Base-by-base conservation (phyloP, 2,329 filamentous ascomycete genomes). In the Aureobasidium melanogenum region DNA sequence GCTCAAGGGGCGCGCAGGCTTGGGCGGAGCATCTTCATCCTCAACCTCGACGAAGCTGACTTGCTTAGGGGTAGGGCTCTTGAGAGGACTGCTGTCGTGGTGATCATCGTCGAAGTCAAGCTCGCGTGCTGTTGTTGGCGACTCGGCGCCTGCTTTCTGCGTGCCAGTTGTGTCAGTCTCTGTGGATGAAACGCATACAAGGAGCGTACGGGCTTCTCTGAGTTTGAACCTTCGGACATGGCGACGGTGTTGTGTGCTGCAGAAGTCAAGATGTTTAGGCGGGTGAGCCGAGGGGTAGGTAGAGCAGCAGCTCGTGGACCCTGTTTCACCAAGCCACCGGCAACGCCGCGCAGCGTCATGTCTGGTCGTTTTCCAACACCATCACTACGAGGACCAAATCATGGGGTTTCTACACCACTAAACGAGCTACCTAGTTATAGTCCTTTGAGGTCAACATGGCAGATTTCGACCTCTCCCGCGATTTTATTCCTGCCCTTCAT, bases 1-100 rank as follows among this genome's bases (percentile, higher is more conserved):
- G 65, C 84, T 89, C 69, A 90, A 70, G 50, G 93, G 93, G 63
- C 92, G 85, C 36, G 91, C 91, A 34, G 92, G 92, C 77, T 97
- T 95, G 52, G 71, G 64, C 43, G 88, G 82, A 26, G 87, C 75
- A 22, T 71, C 72, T 64, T 79, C 79, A 57, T 79, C 76, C 64
- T 79, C 76, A 43, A 74, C 73, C 19, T 79, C 76, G 46, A 74
- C 74, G 69, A 79, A 80, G 65, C 75, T 77, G 32, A 79, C 77
- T 30, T 73, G 76, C 67, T 73, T 79, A 56, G 72, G 73, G 64
- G 69, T 76, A 8, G 72, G 72, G 17, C 76, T 66, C 14, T 74
- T 70, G 34, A 76, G 70, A 28, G 76, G 68, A 51, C 75, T 71
- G 46, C 67, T 62, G 69, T 86, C 85, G 56, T 84, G 69, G 19